Evolutionary conservation across 2,329 filamentous ascomycete genomes (phyloP).

Genomic region (Neopestalotiopsis rosae): DNA sequence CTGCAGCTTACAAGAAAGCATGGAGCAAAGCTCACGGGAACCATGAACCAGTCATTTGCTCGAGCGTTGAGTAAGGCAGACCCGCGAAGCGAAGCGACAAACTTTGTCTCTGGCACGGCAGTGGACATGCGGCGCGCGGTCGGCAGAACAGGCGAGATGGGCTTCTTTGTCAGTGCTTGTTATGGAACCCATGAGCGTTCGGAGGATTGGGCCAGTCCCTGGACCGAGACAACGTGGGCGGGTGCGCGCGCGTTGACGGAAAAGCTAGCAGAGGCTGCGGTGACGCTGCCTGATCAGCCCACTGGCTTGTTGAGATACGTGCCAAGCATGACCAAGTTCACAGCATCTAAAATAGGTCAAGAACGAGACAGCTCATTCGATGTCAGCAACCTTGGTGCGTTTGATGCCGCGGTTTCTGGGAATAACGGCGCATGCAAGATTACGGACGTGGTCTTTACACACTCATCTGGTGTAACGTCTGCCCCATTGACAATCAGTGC

Average conservation of each 20-base stretch:
- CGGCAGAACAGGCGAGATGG: slow-evolving; percentile 9
- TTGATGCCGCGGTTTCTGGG: not conserved
- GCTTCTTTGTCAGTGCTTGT: slow-evolving; percentile 12
- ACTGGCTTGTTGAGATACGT: slow-evolving; percentile 3
- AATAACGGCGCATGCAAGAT: not conserved
- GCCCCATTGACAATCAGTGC: not conserved
- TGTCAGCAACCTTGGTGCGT: slow-evolving; percentile 11
- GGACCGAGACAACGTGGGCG: slow-evolving; percentile 5
- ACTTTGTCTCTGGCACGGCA: slow-evolving; percentile 5
- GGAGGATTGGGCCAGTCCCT: not conserved
- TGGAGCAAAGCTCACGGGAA: slow-evolving; percentile 1
- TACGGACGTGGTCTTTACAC: slow-evolving; percentile 7
- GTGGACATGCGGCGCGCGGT: slow-evolving; percentile 15
- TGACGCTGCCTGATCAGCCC: slow-evolving; percentile 14
- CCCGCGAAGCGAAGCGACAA: not conserved
- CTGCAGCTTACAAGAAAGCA: not conserved
- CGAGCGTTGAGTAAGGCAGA: slow-evolving; percentile 11
- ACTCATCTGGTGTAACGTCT: not conserved
- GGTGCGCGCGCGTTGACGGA: slow-evolving; percentile 4
- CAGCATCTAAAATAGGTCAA: slow-evolving; percentile 5
- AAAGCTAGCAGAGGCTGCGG: slow-evolving; percentile 11
- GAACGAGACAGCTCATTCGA: slow-evolving; percentile 11
- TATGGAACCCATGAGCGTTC: slow-evolving; percentile 1
- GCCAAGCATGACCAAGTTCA: slow-evolving; percentile 5
- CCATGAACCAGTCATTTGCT: slow-evolving; percentile 6